Evolutionary conservation across 352 stramenopile genomes (phyloP).

Genomic region (Globisporangium abappressorium): DNA sequence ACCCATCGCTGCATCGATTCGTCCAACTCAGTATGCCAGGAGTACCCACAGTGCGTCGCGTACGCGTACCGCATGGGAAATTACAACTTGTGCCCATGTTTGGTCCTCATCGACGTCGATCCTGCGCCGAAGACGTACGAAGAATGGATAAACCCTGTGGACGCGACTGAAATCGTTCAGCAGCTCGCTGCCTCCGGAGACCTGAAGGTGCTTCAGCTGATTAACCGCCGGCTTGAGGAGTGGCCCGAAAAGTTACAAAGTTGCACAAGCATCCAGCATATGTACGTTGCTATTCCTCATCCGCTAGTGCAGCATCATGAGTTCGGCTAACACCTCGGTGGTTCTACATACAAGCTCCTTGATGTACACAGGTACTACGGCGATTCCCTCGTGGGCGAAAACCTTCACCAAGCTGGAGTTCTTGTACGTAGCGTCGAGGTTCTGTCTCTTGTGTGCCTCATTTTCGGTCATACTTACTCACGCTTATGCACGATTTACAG

Average conservation of each 20-base stretch:
- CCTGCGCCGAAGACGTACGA: conserved; percentile 15
- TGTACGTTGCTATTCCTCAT: conserved; percentile 23
- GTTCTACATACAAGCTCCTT: conserved; percentile 22
- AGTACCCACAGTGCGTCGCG: conserved; percentile 26
- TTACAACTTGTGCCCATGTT: conserved; percentile 28
- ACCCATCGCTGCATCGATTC: too few relatives aligned
- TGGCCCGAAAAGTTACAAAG: conserved; percentile 26
- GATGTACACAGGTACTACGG: conserved; percentile 26
- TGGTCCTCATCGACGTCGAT: conserved; percentile 33
- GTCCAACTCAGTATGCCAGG: conserved; percentile 15
- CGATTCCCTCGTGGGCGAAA: conserved; percentile 26
- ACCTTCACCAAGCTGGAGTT: conserved; percentile 33
- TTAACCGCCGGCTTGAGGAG: conserved; percentile 28
- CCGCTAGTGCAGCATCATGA: too few relatives aligned
- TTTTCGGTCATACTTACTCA: not conserved
- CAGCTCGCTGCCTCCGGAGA: conserved; percentile 25
- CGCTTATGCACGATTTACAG: conserved; percentile 18
- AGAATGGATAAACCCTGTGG: conserved; percentile 24
- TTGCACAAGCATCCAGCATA: conserved; percentile 31
- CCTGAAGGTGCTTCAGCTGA: conserved; percentile 36
- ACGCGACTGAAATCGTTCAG: conserved; percentile 26
- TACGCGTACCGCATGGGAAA: conserved; percentile 20
- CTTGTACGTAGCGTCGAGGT: conserved; percentile 25
- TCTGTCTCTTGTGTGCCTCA: not conserved
- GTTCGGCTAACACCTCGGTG: too few relatives aligned